A percentile compares a stretch with the other conserved stretches of the same genome.
These are phyloP conservation scores for Schoenoplectus triqueter DNA, from an alignment of 202 grass and related monocot genomes.

Conservation along the genomic window DNA sequence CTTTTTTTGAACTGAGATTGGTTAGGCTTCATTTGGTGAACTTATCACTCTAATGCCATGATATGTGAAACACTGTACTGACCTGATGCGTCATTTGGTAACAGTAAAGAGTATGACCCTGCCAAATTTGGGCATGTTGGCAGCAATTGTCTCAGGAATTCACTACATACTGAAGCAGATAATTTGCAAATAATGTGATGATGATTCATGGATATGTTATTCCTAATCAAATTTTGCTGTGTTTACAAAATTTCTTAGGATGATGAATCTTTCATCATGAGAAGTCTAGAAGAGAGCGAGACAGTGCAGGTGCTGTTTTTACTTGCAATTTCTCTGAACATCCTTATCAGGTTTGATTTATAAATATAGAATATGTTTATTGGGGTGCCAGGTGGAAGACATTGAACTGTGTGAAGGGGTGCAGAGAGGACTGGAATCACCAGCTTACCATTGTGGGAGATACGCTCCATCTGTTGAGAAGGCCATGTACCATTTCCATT, in stretches of 20 bases:
- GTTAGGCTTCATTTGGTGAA: neutral
- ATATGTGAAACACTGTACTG: neutral
- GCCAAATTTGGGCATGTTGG: neutral
- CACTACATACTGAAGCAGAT: neutral
- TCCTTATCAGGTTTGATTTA: neutral
- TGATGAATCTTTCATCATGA: slow-evolving; percentile 61
- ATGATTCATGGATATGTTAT: neutral
- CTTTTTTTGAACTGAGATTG: neutral
- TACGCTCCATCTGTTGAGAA: slow-evolving; percentile 79
- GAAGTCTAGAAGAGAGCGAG: slow-evolving; percentile 86
- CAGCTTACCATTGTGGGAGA: slow-evolving; percentile 70
- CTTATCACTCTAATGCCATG: neutral
- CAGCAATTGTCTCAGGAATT: neutral
- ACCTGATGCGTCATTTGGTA: neutral
- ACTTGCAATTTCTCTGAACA: slow-evolving; percentile 1
- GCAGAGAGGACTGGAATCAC: slow-evolving; percentile 75
- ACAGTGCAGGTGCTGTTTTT: slow-evolving; percentile 69
- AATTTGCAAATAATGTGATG: slow-evolving; percentile 2
- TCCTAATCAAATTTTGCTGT: neutral
- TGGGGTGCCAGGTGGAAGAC: slow-evolving; percentile 69
- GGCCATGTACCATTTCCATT: slow-evolving; percentile 98
- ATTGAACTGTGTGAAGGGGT: slow-evolving; percentile 88
- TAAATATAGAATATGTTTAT: slow-evolving; percentile 17
- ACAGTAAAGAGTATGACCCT: neutral
- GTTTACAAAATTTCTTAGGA: slow-evolving; percentile 48